Conservation (phyloP, 2,329 filamentous ascomycete species). For the Sclerotinia minor region DNA sequence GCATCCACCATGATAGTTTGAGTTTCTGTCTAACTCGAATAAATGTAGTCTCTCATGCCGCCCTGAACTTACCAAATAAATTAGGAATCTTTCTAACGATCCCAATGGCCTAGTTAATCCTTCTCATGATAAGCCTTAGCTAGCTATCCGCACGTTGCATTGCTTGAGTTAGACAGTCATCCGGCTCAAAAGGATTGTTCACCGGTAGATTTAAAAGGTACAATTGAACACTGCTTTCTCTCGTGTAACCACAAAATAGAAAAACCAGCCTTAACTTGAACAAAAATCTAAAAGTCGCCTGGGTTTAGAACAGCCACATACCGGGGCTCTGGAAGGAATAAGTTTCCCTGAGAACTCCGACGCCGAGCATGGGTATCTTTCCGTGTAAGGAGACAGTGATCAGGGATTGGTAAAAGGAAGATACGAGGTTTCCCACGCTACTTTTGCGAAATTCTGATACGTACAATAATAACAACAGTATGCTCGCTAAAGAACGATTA, state of each 20-base stretch:
- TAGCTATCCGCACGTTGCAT: not conserved
- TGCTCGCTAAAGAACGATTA: not conserved
- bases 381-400: slow-evolving; percentile 9
- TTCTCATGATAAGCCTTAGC: not conserved
- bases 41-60: not conserved
- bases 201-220: not conserved
- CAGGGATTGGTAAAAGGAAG: slow-evolving; percentile 1
- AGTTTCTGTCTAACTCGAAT: not conserved
- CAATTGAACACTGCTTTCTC: not conserved
- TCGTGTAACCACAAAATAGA: not conserved
- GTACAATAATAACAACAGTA: not conserved
- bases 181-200: not conserved
- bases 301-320: slow-evolving; percentile 2
- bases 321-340: slow-evolving; percentile 12
- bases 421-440: slow-evolving; percentile 22
- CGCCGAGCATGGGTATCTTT: slow-evolving; percentile 9
- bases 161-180: not conserved
- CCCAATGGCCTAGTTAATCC: not conserved
- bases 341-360: slow-evolving; percentile 4
- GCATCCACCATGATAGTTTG: not conserved
- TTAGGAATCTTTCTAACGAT: not conserved
- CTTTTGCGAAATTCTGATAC: slow-evolving; percentile 7
- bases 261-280: not conserved
- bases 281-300: not conserved
- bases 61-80: not conserved